Evolutionary conservation across 2,329 filamentous ascomycete species (phyloP).

Genomic region (Harringtonia aguacate): DNA sequence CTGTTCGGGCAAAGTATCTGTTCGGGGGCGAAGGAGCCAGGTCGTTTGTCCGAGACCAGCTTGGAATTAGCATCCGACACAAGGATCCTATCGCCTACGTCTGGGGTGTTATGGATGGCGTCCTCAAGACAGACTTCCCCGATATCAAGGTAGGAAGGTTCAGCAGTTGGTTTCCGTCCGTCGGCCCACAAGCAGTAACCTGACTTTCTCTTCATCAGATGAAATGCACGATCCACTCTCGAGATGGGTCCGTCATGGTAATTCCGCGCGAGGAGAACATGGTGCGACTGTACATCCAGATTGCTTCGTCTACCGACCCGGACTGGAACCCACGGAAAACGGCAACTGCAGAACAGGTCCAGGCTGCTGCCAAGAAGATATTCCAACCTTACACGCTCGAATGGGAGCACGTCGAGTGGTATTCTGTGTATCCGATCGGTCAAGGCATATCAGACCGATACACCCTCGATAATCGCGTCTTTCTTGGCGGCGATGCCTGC

Average conservation of each 20-base stretch:
- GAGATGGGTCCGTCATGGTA: slow-evolving; percentile 66
- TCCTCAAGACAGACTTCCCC: slow-evolving; percentile 63
- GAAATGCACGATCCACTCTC: slow-evolving; percentile 67
- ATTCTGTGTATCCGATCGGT: slow-evolving; percentile 66
- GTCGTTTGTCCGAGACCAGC: slow-evolving; percentile 52
- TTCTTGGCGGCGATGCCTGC: slow-evolving; percentile 67
- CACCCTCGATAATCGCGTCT: slow-evolving; percentile 58
- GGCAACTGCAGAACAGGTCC: slow-evolving; percentile 52
- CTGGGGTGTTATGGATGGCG: slow-evolving; percentile 68
- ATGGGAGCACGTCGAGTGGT: slow-evolving; percentile 62
- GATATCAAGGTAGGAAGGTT: slow-evolving; percentile 50
- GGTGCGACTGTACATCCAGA: slow-evolving; percentile 61
- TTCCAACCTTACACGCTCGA: slow-evolving; percentile 56
- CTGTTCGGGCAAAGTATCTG: slow-evolving; percentile 55
- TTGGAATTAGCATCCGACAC: slow-evolving; percentile 61
- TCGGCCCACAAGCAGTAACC: background rate
- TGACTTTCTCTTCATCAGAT: slow-evolving; percentile 29
- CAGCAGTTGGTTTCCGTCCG: background rate
- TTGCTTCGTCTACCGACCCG: slow-evolving; percentile 48
- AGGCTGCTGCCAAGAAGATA: slow-evolving; percentile 54
- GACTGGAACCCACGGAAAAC: slow-evolving; percentile 53
- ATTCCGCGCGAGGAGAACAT: slow-evolving; percentile 63
- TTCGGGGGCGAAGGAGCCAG: slow-evolving; percentile 62
- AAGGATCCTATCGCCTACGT: slow-evolving; percentile 61
- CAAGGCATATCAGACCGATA: slow-evolving; percentile 62